Evolutionary conservation across 225 moss, liverwort and hornwort species (phyloP).

Genomic region (Physcomitrellopsis africana): DNA sequence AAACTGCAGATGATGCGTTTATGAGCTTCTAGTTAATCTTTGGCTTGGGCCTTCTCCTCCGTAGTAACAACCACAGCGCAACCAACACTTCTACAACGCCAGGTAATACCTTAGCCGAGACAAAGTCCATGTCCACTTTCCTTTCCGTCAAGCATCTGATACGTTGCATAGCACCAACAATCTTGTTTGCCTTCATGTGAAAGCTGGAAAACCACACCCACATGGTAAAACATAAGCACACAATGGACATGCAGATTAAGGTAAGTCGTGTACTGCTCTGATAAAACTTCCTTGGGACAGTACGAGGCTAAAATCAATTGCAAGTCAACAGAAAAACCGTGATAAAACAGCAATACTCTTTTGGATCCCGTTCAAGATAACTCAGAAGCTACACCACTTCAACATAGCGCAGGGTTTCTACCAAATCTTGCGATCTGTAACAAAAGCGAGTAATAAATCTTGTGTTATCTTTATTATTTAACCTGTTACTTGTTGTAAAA

Average conservation of each 20-base stretch:
- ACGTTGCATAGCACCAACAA: conserved; percentile 73
- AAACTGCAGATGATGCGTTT: not conserved
- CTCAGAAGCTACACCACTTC: conserved; percentile 73
- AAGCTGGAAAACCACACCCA: conserved; percentile 48
- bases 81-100: conserved; percentile 46
- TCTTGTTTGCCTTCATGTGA: conserved; percentile 61
- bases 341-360: no score
- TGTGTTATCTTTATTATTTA: not conserved
- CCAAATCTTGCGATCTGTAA: conserved; percentile 71
- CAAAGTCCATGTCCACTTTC: conserved; percentile 54
- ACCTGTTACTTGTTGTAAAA: not conserved
- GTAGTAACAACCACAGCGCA: conserved; percentile 62
- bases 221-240: not conserved
- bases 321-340: not conserved
- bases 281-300: not conserved
- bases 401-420: conserved; percentile 67
- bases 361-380: conserved; percentile 71
- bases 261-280: not conserved
- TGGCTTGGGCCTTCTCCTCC: conserved; percentile 78
- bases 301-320: no score
- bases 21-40: conserved; percentile 73
- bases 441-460: conserved; percentile 11
- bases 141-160: conserved; percentile 80
- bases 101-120: conserved; percentile 52
- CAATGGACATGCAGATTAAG: not conserved